phyloP scores from a whole-genome alignment of 1,139 yeast genomes.

The Insectozyma bohioensis region DNA sequence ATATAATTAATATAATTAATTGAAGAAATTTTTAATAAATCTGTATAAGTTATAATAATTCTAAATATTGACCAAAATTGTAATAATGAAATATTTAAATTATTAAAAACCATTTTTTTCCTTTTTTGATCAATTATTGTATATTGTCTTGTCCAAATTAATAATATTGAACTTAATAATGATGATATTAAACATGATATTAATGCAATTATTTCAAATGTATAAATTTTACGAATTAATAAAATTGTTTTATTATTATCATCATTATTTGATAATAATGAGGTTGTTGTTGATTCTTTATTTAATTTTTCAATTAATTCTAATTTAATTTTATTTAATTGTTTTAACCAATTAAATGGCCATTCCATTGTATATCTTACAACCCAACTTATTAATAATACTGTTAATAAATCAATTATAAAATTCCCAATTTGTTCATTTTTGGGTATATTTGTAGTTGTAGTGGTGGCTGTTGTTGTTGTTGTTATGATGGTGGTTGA shows the following conservation, averaged over 20 bases:
- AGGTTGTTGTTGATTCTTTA: constrained; percentile 2
- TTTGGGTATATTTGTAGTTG: constrained; percentile 11
- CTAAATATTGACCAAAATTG: constrained; percentile 31
- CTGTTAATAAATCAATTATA: constrained; percentile 29
- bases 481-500: too few species aligned
- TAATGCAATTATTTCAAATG: constrained; percentile 25
- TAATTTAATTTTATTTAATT: constrained; percentile 21
- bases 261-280: too few species aligned
- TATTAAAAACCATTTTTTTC: constrained; percentile 30
- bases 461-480: too few species aligned
- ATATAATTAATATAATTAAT: constrained; percentile 9
- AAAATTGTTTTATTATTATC: constrained; percentile 10
- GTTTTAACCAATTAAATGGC: constrained; percentile 39
- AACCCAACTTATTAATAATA: constrained; percentile 27
- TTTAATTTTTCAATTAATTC: constrained; percentile 20
- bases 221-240: constrained; percentile 17
- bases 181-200: constrained; percentile 25
- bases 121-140: constrained; percentile 30
- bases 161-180: constrained; percentile 23
- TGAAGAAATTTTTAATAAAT: constrained; percentile 13
- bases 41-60: constrained; percentile 16
- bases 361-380: constrained; percentile 31
- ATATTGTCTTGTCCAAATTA: constrained; percentile 26
- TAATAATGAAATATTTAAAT: constrained; percentile 31
- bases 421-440: constrained; percentile 18